Conservation (phyloP, 176 grass and related monocot genomes). For the Cymbopogon citratus region DNA sequence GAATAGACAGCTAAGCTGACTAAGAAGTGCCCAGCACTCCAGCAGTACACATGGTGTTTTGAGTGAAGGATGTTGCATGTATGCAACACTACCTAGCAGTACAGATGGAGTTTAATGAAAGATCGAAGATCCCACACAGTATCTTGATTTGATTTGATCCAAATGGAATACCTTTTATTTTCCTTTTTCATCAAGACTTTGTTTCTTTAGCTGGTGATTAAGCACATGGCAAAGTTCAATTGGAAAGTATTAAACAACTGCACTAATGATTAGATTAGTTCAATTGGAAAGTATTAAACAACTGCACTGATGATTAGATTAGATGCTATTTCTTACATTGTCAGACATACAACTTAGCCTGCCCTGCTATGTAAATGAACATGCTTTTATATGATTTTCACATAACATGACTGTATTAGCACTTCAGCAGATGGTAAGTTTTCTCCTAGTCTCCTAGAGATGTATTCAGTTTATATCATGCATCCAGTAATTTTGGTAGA, state of each 20-base stretch:
- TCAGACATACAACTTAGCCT: not conserved
- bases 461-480: not conserved
- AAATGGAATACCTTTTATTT: not conserved
- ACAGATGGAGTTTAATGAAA: not conserved
- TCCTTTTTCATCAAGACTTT: not conserved
- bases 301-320: not conserved
- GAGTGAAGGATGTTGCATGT: not conserved
- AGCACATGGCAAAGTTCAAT: not conserved
- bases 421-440: not conserved
- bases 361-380: not conserved
- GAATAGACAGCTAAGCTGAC: not conserved
- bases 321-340: not conserved
- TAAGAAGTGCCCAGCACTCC: not conserved
- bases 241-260: not conserved
- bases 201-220: not conserved
- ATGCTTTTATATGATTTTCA: not conserved
- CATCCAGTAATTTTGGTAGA: not conserved
- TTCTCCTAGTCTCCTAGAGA: not conserved
- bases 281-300: not conserved
- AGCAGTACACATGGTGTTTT: constrained; percentile 10
- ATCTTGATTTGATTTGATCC: not conserved
- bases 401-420: not conserved
- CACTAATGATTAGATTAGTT: not conserved
- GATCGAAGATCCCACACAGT: constrained; percentile 3
- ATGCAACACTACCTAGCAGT: not conserved